A percentile compares a stretch with the other conserved stretches of the same genome.
phyloP scores from a whole-genome alignment of 148 eudicot genomes.

The Silene uniflora region DNA sequence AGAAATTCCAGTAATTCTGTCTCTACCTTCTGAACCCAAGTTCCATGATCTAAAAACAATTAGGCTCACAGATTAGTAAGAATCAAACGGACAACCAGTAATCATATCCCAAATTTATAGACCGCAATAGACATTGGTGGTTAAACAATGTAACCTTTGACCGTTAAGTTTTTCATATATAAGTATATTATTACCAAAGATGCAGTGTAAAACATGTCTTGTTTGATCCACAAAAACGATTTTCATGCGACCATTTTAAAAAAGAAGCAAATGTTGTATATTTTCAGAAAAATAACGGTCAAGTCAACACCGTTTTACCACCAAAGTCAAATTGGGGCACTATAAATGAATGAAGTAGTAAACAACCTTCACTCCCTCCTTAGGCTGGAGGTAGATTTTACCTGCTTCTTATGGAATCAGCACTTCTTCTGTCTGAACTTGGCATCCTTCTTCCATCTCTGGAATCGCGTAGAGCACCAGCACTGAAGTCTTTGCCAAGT shows the following conservation, averaged over 20 bases:
- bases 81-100: not conserved
- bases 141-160: not conserved
- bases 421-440: slow-evolving; percentile 26
- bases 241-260: not conserved
- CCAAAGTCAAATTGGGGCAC: not conserved
- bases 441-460: slow-evolving; percentile 35
- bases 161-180: not conserved
- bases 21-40: slow-evolving; percentile 29
- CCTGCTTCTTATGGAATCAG: slow-evolving; percentile 32
- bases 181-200: not conserved
- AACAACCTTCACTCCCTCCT: too few relatives aligned
- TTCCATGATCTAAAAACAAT: slow-evolving; percentile 22
- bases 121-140: not conserved
- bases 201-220: not conserved
- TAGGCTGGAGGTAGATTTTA: slow-evolving; percentile 9
- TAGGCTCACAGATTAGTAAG: slow-evolving; percentile 7
- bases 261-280: too few relatives aligned
- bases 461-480: slow-evolving; percentile 19
- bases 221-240: not conserved
- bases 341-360: not conserved
- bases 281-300: too few relatives aligned
- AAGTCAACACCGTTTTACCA: not conserved
- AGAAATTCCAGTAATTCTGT: slow-evolving; percentile 14
- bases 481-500: slow-evolving; percentile 19
- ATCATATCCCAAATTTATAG: not conserved